Conservation (phyloP, 352 stramenopile genomes). For the Aphanomyces euteiches region DNA sequence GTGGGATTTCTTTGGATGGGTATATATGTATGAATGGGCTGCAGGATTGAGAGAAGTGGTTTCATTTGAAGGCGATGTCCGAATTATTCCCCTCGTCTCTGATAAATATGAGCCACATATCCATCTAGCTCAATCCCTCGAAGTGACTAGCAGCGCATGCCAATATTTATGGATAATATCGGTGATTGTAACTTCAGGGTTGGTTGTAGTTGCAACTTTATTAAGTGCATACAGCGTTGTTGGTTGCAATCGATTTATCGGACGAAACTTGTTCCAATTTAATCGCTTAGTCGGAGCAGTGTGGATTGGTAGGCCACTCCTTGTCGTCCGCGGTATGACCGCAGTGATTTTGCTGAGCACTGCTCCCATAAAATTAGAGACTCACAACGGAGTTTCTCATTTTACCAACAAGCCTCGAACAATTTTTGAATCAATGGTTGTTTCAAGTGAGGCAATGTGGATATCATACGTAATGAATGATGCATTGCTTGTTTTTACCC, state of each 20-base stretch:
- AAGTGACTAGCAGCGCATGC: neutral
- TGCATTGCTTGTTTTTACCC: constrained; percentile 8
- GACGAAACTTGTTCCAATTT: constrained; percentile 6
- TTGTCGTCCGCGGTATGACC: neutral
- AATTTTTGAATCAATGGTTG: neutral
- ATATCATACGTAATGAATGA: neutral
- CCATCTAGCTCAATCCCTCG: neutral
- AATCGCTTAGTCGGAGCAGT: constrained; percentile 4
- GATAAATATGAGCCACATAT: neutral
- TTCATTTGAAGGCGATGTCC: constrained; percentile 15
- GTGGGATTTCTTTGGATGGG: constrained; percentile 22
- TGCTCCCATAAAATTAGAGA: neutral
- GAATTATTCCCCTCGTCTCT: constrained; percentile 5
- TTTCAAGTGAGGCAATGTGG: constrained; percentile 6
- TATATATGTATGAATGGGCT: constrained; percentile 20
- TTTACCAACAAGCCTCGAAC: neutral
- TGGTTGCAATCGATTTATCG: neutral
- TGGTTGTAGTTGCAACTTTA: neutral
- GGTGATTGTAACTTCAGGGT: neutral
- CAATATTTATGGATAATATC: constrained; percentile 6
- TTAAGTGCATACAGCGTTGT: neutral
- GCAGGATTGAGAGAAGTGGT: constrained; percentile 1
- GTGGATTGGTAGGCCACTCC: constrained; percentile 4
- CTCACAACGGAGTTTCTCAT: neutral
- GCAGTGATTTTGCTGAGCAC: constrained; percentile 6